A percentile compares a stretch with the other conserved stretches of the same genome.
Conservation (phyloP, 371 early-diverging fungal species). For the Vittaforma corneae region DNA sequence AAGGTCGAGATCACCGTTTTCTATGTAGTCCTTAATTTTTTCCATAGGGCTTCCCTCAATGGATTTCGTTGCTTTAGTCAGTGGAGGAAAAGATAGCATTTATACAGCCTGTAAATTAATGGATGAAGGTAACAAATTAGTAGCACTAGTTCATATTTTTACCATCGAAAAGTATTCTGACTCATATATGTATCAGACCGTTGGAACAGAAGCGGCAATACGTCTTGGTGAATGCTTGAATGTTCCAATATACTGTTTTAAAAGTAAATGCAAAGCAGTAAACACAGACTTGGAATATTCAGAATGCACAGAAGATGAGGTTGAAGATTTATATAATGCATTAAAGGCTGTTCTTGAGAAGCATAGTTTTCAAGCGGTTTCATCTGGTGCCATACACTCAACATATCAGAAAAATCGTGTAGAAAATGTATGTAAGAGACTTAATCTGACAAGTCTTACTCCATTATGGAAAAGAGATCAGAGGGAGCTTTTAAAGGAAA, state of each 20-base stretch:
- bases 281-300: constrained; percentile 59
- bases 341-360: constrained; percentile 64
- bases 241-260: constrained; percentile 71
- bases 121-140: constrained; percentile 78
- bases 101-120: constrained; percentile 86
- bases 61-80: constrained; percentile 57
- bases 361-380: constrained; percentile 72
- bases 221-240: constrained; percentile 73
- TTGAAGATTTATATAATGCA: constrained; percentile 78
- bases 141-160: constrained; percentile 79
- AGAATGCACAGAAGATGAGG: constrained; percentile 68
- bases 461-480: constrained; percentile 87
- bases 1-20: background rate
- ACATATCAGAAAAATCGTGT: constrained; percentile 90
- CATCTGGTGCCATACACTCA: constrained; percentile 90
- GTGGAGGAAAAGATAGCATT: constrained; percentile 97
- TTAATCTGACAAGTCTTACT: constrained; percentile 67
- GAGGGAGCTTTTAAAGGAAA: constrained; percentile 69
- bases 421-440: constrained; percentile 76
- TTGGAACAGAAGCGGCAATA: constrained; percentile 79
- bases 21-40: background rate
- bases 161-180: constrained; percentile 72
- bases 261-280: constrained; percentile 67
- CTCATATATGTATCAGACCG: constrained; percentile 95
- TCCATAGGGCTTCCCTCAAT: constrained; percentile 28